Evolutionary conservation across 1,139 yeast genomes (phyloP).

Genomic region (Geotrichum klebahnii): DNA sequence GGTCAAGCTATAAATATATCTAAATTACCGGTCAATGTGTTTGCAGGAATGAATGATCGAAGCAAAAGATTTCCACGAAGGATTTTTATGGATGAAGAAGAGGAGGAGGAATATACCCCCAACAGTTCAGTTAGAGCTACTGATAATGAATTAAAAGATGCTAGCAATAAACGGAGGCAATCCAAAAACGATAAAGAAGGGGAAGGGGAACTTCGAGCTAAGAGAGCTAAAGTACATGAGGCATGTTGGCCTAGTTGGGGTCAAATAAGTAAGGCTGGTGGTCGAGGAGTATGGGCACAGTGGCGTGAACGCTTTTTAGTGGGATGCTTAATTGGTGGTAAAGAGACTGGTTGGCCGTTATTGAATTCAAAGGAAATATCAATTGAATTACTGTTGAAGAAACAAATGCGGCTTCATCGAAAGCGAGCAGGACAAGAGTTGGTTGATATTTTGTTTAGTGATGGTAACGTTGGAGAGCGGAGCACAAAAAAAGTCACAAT

Average conservation of each 20-base stretch:
- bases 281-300: slow-evolving; percentile 11
- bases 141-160: not conserved
- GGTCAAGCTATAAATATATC: not conserved
- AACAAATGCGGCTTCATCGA: not conserved
- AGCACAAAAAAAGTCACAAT: not conserved
- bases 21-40: not conserved
- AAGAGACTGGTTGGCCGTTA: not conserved
- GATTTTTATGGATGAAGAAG: slow-evolving; percentile 13
- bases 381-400: not conserved
- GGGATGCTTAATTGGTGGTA: slow-evolving; percentile 2
- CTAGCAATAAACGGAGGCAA: not conserved
- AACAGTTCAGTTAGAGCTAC: not conserved
- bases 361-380: not conserved
- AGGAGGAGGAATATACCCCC: not conserved
- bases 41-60: not conserved
- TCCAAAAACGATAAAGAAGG: not conserved
- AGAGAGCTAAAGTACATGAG: not conserved
- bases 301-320: slow-evolving; percentile 4
- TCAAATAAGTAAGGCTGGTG: not conserved
- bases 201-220: not conserved
- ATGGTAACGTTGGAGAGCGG: not conserved
- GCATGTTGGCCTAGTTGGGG: slow-evolving; percentile 13
- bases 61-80: slow-evolving; percentile 3
- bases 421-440: not conserved
- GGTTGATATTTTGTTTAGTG: slow-evolving; percentile 2